A percentile compares a stretch with the other conserved stretches of the same genome.
phyloP scores from a whole-genome alignment of 768 basidiomycete species.

The Boletus speciosus region DNA sequence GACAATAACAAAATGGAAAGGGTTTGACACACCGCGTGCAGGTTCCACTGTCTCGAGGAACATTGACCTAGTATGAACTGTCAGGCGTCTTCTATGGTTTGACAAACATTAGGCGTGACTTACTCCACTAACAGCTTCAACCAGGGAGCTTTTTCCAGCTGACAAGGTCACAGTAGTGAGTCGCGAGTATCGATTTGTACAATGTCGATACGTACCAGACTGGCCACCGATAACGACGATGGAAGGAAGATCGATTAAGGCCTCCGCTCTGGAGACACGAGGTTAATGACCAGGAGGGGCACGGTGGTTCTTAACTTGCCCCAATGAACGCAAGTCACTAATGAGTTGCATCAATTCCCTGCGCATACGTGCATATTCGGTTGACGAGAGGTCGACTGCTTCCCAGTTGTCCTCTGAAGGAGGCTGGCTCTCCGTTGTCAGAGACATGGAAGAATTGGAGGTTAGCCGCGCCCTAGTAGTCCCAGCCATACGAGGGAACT shows the following conservation, averaged over 20 bases:
- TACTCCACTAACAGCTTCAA: slow-evolving; percentile 57
- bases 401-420: slow-evolving; percentile 15
- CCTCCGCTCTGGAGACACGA: slow-evolving; percentile 31
- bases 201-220: slow-evolving; percentile 38
- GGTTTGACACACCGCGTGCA: slow-evolving; percentile 47
- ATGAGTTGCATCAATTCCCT: slow-evolving; percentile 39
- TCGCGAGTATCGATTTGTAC: not conserved
- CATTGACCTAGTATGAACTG: slow-evolving; percentile 44
- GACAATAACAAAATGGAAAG: not conserved
- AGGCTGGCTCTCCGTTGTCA: not conserved
- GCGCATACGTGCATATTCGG: slow-evolving; percentile 40
- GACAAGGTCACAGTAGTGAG: not conserved
- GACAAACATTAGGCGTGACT: slow-evolving; percentile 9
- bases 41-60: slow-evolving; percentile 60
- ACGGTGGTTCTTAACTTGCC: slow-evolving; percentile 25
- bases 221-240: slow-evolving; percentile 57
- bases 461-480: not conserved
- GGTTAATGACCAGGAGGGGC: not conserved
- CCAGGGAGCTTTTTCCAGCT: slow-evolving; percentile 61
- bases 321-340: slow-evolving; percentile 38
- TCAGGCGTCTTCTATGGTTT: not conserved
- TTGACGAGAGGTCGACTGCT: slow-evolving; percentile 25
- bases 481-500: not conserved
- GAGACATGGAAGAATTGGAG: not conserved
- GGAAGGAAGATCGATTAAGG: slow-evolving; percentile 44